phyloP scores from a whole-genome alignment of 1,139 yeast species.

The Diutina sp. region DNA sequence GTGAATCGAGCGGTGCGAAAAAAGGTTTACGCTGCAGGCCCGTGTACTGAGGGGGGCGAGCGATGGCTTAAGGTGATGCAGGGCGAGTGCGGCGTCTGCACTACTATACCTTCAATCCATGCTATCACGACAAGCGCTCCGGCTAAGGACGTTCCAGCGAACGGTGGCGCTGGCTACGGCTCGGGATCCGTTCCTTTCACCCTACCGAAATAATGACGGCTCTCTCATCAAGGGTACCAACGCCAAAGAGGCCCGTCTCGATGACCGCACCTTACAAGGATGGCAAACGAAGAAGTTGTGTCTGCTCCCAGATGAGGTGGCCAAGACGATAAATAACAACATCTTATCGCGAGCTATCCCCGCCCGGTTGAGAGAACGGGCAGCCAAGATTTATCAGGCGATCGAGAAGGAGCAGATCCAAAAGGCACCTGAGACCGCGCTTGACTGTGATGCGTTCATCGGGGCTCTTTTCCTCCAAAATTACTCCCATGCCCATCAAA shows the following conservation, averaged over 20 bases:
- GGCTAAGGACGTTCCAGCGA: background rate
- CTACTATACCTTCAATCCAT: background rate
- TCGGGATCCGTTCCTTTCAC: conserved; percentile 5
- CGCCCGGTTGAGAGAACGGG: conserved; percentile 40
- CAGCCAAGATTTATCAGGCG: conserved; percentile 32
- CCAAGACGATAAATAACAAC: conserved; percentile 45
- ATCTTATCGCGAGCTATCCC: conserved; percentile 44
- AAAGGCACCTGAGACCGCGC: conserved; percentile 33
- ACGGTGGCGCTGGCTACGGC: background rate
- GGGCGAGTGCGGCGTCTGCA: background rate
- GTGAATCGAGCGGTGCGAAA: background rate
- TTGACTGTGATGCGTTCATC: conserved; percentile 73
- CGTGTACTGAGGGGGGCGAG: too few relatives aligned
- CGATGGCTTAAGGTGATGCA: too few relatives aligned
- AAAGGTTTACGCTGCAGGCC: background rate
- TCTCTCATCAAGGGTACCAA: conserved; percentile 28
- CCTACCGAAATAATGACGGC: conserved; percentile 27
- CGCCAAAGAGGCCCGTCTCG: conserved; percentile 41
- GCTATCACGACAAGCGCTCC: background rate
- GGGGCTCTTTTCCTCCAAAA: conserved; percentile 79
- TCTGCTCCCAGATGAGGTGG: conserved; percentile 37
- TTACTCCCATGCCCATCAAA: conserved; percentile 61
- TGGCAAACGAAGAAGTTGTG: conserved; percentile 33
- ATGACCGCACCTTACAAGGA: conserved; percentile 34
- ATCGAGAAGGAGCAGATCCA: conserved; percentile 40